Base-by-base conservation (phyloP, 1,139 yeast genomes). In the Candida pseudoviswanathii region DNA sequence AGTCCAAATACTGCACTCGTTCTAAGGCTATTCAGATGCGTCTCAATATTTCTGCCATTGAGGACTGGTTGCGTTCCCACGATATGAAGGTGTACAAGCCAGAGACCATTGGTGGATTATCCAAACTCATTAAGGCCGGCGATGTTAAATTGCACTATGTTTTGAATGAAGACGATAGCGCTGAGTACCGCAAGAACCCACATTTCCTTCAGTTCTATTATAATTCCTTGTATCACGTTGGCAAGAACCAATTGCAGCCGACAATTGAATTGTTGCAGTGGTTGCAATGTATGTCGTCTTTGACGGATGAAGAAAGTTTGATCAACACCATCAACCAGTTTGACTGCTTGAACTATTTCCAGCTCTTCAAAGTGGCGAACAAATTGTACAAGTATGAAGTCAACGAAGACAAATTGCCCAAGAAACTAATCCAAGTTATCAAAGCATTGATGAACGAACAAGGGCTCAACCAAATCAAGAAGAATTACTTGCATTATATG, bases 51-150 rank as follows among this genome's bases (percentile, higher is more conserved):
- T 90, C 97, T 0, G 81, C 89, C 2, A 71, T 94, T 45, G 97
- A 94, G 65, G 97, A 94, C 62, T 94, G 99, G 99, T 79, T 94
- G 33, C 79, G 96, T 53, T 78, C 87, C 3, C 94, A 89, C 62
- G 87, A 89, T 65, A 77, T 76, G 61, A 75, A 77, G 54, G 86
- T 82, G 16, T 73, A 68, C 63, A 78, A 70, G 39, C 77, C 78
- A 1, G 78, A 72, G 45, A 50, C 24, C 26, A 51, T 61, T 57
- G 81, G 71, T 54, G 58, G 64, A 49, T 34, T 66, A 26, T 47
- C 50, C 6, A 46, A 45, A 21, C 57, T 71, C 24, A 46, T 64
- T 32, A 60, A 61, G 0, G 54, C 53, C 8, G 50, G 55, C 2
- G 49, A 55, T n/a, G 47, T 57, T 3, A 38, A 53, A 7, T 59